phyloP scores from a whole-genome alignment of 495 filamentous ascomycete species.

The Sordaria brevicollis region DNA sequence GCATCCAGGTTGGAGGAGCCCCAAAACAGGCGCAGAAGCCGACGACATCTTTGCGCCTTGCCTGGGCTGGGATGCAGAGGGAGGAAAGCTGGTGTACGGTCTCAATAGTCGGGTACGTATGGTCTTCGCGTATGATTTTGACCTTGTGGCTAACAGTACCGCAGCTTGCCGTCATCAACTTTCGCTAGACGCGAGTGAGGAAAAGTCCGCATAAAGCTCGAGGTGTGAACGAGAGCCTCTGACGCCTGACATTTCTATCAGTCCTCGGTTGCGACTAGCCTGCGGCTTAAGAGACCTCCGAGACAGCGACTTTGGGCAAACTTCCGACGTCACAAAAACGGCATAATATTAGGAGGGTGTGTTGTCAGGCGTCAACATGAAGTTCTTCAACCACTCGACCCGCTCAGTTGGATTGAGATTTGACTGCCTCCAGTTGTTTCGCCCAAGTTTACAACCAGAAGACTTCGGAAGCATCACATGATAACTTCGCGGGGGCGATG shows the following conservation, averaged over 20 bases:
- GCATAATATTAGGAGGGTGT: not conserved
- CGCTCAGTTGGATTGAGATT: not conserved
- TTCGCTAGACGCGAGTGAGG: constrained; percentile 19
- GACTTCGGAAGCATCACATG: not conserved
- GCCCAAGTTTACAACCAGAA: not conserved
- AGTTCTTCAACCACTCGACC: not conserved
- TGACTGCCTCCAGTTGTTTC: not conserved
- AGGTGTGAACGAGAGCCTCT: not conserved
- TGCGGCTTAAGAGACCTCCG: too few relatives aligned
- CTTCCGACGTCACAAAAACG: not conserved
- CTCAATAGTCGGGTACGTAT: constrained; percentile 55
- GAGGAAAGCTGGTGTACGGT: constrained; percentile 64
- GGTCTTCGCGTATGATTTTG: not conserved
- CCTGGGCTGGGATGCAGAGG: constrained; percentile 67
- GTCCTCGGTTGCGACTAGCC: not conserved
- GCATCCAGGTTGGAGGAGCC: constrained; percentile 41
- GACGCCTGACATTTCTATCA: not conserved
- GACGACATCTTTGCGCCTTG: constrained; percentile 43
- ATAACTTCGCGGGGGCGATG: not conserved
- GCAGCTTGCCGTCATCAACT: constrained; percentile 38
- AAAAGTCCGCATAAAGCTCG: not conserved
- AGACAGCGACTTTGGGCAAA: too few relatives aligned
- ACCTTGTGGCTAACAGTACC: constrained; percentile 7
- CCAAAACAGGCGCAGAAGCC: constrained; percentile 31
- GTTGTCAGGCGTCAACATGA: not conserved